Evolutionary conservation across 306 rosid species (phyloP).

Genomic region (Cucumis cinereus): DNA sequence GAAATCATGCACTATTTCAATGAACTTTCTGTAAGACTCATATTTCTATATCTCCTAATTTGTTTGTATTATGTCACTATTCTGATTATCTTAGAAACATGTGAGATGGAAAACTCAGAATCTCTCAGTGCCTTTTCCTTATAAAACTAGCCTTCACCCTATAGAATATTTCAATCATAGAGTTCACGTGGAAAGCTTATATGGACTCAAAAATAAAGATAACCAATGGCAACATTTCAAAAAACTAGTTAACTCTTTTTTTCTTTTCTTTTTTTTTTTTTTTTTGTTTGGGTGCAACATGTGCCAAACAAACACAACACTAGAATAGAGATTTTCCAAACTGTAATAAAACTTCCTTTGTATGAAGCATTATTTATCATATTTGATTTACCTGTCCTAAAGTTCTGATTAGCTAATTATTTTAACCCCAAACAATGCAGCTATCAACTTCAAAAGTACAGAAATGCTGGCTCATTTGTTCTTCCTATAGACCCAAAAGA

Average conservation of each 20-base stretch:
- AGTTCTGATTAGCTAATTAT: neutral
- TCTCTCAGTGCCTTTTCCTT: neutral
- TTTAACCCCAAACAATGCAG: constrained; percentile 22
- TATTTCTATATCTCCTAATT: constrained; percentile 2
- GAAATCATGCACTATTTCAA: neutral
- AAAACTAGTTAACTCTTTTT: neutral
- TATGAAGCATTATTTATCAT: neutral
- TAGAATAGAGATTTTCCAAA: neutral
- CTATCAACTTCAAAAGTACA: constrained; percentile 88
- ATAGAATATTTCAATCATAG: neutral
- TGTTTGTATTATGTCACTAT: constrained; percentile 2
- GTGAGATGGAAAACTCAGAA: neutral
- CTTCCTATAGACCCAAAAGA: constrained; percentile 76
- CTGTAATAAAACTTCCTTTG: neutral
- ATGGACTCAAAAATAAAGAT: neutral
- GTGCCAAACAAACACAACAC: neutral
- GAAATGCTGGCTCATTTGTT: constrained; percentile 83
- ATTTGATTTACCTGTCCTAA: neutral
- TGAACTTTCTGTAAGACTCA: neutral
- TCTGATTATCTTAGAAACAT: neutral
- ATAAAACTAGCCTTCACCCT: neutral
- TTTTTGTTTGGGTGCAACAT: neutral
- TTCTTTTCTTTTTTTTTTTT: neutral
- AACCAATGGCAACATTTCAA: neutral
- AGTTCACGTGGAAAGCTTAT: neutral